A percentile compares a stretch with the other conserved stretches of the same genome.
These are phyloP conservation scores for Macrolepiota dolichaula DNA, from an alignment of 768 basidiomycete species.

Conservation along the genomic window DNA sequence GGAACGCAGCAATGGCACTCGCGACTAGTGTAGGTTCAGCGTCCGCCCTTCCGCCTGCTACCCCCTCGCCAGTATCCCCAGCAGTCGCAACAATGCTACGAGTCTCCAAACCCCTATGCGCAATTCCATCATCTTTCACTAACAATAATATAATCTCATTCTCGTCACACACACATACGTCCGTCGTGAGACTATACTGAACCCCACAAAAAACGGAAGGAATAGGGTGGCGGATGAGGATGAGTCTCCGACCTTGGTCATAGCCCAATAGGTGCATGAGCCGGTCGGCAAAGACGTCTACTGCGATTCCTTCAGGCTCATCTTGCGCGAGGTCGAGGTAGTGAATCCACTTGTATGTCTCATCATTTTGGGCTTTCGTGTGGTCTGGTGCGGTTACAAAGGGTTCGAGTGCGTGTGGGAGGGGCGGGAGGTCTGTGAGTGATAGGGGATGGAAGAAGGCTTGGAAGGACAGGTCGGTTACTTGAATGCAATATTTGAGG, in stretches of 20 bases:
- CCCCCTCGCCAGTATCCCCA: not conserved
- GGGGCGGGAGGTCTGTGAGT: not conserved
- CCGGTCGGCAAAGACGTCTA: not conserved
- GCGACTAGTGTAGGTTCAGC: not conserved
- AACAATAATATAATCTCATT: not conserved
- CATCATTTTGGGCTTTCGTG: not conserved
- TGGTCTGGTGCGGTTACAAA: not conserved
- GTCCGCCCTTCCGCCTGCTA: not conserved
- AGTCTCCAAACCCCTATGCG: not conserved
- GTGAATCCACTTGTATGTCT: slow-evolving; percentile 1
- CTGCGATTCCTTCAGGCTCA: not conserved
- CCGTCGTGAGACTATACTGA: not conserved
- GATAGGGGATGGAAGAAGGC: not conserved
- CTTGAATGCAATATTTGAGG: not conserved
- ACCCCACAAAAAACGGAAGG: slow-evolving; percentile 2
- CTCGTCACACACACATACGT: slow-evolving; percentile 2
- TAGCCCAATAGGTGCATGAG: not conserved
- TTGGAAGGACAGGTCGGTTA: not conserved
- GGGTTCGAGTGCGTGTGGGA: not conserved
- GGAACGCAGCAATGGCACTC: not conserved
- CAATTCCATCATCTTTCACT: not conserved
- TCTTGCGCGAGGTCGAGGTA: slow-evolving; percentile 4
- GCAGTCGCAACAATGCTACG: not conserved
- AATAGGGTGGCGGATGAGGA: slow-evolving; percentile 3
- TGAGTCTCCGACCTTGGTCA: slow-evolving; percentile 4